Conservation (phyloP, 345 rosid genomes). For the Rhodamnia argentea region DNA sequence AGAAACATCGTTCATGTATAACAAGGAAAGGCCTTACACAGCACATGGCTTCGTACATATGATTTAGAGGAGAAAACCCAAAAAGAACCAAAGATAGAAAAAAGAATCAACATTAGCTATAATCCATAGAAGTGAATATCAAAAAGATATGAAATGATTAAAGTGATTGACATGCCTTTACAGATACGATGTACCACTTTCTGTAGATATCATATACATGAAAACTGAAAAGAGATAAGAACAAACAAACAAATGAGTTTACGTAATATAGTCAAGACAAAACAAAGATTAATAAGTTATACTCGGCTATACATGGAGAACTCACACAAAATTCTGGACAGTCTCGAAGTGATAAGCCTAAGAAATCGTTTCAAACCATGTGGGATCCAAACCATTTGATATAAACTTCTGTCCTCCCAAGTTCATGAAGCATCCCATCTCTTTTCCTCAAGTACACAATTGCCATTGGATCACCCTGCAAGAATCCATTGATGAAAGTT, state of each 20-base stretch:
- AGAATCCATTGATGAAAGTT: not conserved
- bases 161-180: constrained; percentile 29
- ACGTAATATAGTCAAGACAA: not conserved
- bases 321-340: constrained; percentile 57
- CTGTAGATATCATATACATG: constrained; percentile 61
- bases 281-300: not conserved
- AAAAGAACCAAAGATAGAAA: constrained; percentile 7
- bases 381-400: constrained; percentile 43
- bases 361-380: constrained; percentile 55
- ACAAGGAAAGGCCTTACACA: not conserved
- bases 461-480: constrained; percentile 76
- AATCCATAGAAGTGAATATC: not conserved
- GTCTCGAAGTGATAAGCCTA: constrained; percentile 59
- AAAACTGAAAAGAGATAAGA: constrained; percentile 28
- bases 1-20: not conserved
- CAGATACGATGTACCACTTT: constrained; percentile 44
- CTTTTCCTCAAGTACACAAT: constrained; percentile 44
- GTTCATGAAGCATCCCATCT: constrained; percentile 54
- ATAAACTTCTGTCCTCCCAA: constrained; percentile 79
- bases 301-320: not conserved
- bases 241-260: not conserved
- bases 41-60: not conserved
- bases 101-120: not conserved
- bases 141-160: not conserved
- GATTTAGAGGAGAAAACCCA: not conserved